phyloP scores from a whole-genome alignment of 495 filamentous ascomycete species.

The Neurospora intermedia region DNA sequence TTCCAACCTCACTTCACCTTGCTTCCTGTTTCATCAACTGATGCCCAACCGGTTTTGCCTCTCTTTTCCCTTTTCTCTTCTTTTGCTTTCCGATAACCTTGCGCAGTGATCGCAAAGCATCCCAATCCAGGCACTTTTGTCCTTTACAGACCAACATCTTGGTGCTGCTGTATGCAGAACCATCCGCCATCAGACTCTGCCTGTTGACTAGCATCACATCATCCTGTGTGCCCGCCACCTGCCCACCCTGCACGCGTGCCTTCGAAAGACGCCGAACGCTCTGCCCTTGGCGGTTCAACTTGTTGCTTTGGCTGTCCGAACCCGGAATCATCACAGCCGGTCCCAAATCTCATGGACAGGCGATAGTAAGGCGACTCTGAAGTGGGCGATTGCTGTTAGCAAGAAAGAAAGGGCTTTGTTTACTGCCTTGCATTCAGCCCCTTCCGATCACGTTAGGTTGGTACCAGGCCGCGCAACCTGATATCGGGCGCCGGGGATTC shows the following conservation, averaged over 20 bases:
- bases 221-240: not conserved
- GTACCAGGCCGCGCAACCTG: not conserved
- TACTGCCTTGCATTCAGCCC: not conserved
- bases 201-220: not conserved
- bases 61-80: not conserved
- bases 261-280: not conserved
- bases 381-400: not conserved
- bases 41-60: not conserved
- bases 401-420: not conserved
- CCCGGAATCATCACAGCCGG: not conserved
- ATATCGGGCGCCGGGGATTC: not conserved
- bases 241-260: not conserved
- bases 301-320: not conserved
- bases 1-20: not conserved
- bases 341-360: not conserved
- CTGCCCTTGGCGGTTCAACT: not conserved
- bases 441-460: not conserved
- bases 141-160: not conserved
- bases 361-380: not conserved
- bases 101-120: not conserved
- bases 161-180: not conserved
- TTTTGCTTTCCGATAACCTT: not conserved
- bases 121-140: not conserved
- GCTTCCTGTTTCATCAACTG: not conserved
- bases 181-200: not conserved